Base-by-base conservation (phyloP, 2,329 filamentous ascomycete species). In the Ophiostoma novo-ulmi region DNA sequence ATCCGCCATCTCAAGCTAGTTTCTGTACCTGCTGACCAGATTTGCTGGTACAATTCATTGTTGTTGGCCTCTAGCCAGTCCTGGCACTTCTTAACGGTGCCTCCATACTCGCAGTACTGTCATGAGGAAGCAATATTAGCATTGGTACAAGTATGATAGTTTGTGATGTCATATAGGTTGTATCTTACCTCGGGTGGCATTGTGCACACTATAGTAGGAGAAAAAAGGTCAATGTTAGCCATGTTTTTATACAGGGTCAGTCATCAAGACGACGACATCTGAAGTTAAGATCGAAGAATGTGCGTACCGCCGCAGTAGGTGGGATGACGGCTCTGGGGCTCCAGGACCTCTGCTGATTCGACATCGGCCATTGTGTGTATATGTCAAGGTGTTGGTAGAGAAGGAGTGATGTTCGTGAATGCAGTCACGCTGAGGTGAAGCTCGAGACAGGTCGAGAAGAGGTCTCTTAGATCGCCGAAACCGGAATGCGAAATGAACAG, bases 41-140 rank as follows among this genome's bases (percentile, higher is more conserved):
- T 86, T 76, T 84, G 84, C 73, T 87, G 81, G 81, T 97, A 96
- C 79, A 97, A 82, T 66, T 86, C 84, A 3, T 89, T 87, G 76
- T 97, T 86, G 74, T 88, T 85, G 74, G 89, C 87, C 77, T 92
- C 83, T 26, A 99, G 88, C 95, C 95, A 99, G 80, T 98, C 94
- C 80, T 94, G 91, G 83, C 95, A 99, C 83, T 97, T 99, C 82
- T 93, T 97, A 35, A 91, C 90, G 55, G 94, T 98, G 74, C 94
- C 94, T 78, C 95, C 95, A 81, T 97, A 98, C 82, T 99, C 95
- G 84, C 95, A 99, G 83, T 97, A 99, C 95, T 98, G 82, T 58
- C 5, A 61, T 14, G 20, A 58, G n/a, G 14, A 14, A 44, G 41
- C 3, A 20, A 17, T 52, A 31, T 68, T 35, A 69, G 65, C 10